Percentiles rank a stretch among this genome's conserved stretches.
Evolutionary conservation across 768 basidiomycete genomes (phyloP).

Genomic region (Plicaturopsis crispa): DNA sequence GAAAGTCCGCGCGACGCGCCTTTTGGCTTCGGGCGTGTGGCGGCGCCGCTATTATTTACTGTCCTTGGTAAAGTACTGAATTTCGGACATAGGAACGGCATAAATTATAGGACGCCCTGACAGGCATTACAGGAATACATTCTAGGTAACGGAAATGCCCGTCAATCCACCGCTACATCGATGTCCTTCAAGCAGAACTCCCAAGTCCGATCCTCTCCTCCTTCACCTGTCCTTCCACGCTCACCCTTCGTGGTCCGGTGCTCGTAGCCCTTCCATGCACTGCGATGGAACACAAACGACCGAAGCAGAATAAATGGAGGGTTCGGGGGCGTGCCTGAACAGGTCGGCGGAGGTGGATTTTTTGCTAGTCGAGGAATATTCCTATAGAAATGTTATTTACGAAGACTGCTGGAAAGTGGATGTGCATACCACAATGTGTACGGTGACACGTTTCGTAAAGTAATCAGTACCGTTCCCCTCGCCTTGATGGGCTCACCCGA

Average conservation of each 20-base stretch:
- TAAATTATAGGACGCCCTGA: too few species aligned
- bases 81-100: too few species aligned
- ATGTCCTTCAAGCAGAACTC: slow-evolving; percentile 56
- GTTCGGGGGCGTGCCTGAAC: slow-evolving; percentile 40
- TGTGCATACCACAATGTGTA: slow-evolving; percentile 72
- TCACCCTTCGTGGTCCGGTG: slow-evolving; percentile 95
- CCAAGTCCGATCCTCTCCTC: slow-evolving; percentile 82
- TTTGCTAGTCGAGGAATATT: slow-evolving; percentile 71
- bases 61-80: too few species aligned
- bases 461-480: slow-evolving; percentile 78
- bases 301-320: slow-evolving; percentile 65
- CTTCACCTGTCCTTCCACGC: slow-evolving; percentile 62
- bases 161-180: too few species aligned
- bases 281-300: slow-evolving; percentile 73
- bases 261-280: slow-evolving; percentile 75
- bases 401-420: slow-evolving; percentile 3
- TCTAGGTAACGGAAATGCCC: too few species aligned
- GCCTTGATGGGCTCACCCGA: slow-evolving; percentile 1
- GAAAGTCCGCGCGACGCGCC: too few species aligned
- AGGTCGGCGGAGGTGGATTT: slow-evolving; percentile 50
- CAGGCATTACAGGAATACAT: too few species aligned
- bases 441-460: slow-evolving; percentile 77
- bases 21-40: too few species aligned
- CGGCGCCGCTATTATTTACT: too few species aligned
- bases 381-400: slow-evolving; percentile 34